Conservation (phyloP, 768 basidiomycete species). For the Naganishia vishniacii region DNA sequence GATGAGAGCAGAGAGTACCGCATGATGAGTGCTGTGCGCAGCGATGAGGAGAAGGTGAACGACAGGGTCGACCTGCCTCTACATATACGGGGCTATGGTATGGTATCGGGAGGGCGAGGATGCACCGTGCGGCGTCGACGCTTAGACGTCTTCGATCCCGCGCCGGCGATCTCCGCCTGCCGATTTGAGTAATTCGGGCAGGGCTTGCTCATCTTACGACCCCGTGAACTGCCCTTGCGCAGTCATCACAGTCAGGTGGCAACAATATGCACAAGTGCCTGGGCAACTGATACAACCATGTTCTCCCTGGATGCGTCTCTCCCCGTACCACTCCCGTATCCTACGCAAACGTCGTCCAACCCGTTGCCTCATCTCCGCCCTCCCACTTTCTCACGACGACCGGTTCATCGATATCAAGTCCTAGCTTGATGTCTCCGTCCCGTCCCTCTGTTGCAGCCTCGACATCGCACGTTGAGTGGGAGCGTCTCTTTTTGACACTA, state of each 20-base stretch:
- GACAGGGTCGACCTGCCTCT: too few species aligned
- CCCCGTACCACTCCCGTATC: not conserved
- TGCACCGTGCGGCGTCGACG: slow-evolving; percentile 6
- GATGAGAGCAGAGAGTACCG: slow-evolving; percentile 4
- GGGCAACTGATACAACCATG: too few species aligned
- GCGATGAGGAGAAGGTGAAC: not conserved
- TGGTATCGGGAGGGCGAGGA: too few species aligned
- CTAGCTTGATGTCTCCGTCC: not conserved
- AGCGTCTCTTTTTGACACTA: not conserved
- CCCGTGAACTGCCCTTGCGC: not conserved
- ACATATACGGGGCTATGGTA: too few species aligned
- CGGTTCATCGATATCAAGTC: slow-evolving; percentile 3
- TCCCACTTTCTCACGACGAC: slow-evolving; percentile 3
- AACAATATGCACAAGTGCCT: too few species aligned
- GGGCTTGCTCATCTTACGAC: not conserved
- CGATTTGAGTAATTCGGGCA: not conserved
- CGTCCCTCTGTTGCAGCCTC: not conserved
- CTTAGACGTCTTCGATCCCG: not conserved
- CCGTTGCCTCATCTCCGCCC: slow-evolving; percentile 14
- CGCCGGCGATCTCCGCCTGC: slow-evolving; percentile 17
- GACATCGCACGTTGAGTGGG: not conserved
- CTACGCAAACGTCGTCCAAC: slow-evolving; percentile 29
- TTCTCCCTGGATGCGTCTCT: too few species aligned
- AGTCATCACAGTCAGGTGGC: not conserved
- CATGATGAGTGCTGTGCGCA: not conserved